These are phyloP conservation scores for Eucalyptus decipiens DNA, from an alignment of 345 rosid genomes.

Conservation along the genomic window DNA sequence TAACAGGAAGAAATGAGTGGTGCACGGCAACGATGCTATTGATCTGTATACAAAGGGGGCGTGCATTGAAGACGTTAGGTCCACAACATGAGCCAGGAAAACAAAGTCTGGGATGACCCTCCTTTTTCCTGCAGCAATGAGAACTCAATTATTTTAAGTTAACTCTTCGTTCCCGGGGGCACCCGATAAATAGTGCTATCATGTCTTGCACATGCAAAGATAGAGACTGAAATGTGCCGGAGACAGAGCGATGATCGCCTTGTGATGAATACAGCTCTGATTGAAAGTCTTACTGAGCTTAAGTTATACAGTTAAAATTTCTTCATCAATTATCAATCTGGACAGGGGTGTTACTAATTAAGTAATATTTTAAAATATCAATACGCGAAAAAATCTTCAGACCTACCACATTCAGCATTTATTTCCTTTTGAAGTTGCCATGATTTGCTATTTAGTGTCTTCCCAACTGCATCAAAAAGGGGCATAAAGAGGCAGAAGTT, in stretches of 20 bases:
- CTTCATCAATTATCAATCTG: not conserved
- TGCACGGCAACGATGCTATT: conserved; percentile 46
- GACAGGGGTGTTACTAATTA: not conserved
- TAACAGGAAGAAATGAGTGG: conserved; percentile 22
- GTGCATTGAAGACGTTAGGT: conserved; percentile 52
- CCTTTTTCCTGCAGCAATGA: conserved; percentile 20
- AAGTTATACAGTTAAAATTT: not conserved
- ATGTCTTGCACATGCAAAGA: not conserved
- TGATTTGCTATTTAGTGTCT: conserved; percentile 55
- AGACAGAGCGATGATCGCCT: not conserved
- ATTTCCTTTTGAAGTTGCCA: conserved; percentile 62
- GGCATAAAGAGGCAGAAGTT: conserved; percentile 99
- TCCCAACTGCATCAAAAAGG: conserved; percentile 63
- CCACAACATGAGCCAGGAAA: conserved; percentile 90
- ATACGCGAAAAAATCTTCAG: not conserved
- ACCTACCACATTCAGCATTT: conserved; percentile 39
- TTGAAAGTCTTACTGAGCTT: not conserved
- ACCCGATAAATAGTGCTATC: not conserved
- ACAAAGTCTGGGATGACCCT: conserved; percentile 73
- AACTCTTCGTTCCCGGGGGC: not conserved
- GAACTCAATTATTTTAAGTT: not conserved
- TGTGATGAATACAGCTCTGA: not conserved
- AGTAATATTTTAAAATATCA: not conserved
- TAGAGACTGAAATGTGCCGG: not conserved
- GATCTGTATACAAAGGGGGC: conserved; percentile 53